Conservation (phyloP, 345 rosid species). For the Rhodamnia rubescens region DNA sequence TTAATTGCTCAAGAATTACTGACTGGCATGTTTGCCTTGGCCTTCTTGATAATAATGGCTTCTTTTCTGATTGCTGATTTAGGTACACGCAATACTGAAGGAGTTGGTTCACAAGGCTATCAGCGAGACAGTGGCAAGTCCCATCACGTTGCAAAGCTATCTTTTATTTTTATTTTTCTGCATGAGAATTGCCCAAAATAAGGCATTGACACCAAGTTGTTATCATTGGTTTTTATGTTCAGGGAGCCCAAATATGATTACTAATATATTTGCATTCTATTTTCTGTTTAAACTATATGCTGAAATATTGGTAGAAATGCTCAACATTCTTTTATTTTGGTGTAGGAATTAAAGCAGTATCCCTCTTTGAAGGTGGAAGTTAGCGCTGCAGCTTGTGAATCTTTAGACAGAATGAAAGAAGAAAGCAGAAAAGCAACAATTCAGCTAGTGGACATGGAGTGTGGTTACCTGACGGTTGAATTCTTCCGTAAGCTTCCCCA, state of each 20-base stretch:
- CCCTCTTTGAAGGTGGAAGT: constrained; percentile 87
- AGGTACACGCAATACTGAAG: constrained; percentile 81
- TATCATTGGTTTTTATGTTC: not conserved
- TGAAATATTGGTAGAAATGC: not conserved
- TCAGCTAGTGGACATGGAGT: constrained; percentile 92
- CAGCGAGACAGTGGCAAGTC: constrained; percentile 49
- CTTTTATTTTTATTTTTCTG: not conserved
- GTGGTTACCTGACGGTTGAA: constrained; percentile 81
- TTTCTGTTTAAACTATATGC: not conserved
- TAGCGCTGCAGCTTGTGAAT: constrained; percentile 65
- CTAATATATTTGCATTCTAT: not conserved
- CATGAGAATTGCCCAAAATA: not conserved
- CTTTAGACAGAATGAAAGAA: constrained; percentile 83
- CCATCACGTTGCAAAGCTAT: not conserved
- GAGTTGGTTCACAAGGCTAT: constrained; percentile 79
- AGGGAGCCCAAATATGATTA: not conserved
- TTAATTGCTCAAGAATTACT: not conserved
- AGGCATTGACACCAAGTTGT: not conserved
- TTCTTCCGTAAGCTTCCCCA: constrained; percentile 97
- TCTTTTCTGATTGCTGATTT: constrained; percentile 1
- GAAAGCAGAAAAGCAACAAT: constrained; percentile 85
- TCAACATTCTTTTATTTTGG: not conserved
- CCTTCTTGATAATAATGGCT: not conserved
- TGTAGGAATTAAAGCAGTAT: constrained; percentile 86
- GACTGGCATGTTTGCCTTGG: not conserved